These are phyloP conservation scores for Trametes hirsuta DNA, from an alignment of 1,284 basidiomycete species.

Conservation along the genomic window DNA sequence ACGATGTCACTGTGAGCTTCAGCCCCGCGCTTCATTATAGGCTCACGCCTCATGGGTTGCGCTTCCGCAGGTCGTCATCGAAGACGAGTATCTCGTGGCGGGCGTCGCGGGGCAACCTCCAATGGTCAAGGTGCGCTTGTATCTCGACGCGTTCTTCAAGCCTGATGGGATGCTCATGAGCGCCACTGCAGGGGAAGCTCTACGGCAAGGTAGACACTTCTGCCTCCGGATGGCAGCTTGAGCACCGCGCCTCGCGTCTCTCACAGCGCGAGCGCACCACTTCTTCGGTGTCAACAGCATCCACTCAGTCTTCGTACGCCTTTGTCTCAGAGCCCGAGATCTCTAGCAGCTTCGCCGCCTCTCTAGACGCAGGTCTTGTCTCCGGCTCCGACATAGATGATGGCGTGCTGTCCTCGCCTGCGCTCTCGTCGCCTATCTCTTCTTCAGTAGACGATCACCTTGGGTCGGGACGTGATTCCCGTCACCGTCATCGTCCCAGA, in stretches of 20 bases:
- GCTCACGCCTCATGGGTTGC: slow-evolving; percentile 2
- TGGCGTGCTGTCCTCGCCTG: slow-evolving; percentile 51
- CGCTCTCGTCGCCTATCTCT: slow-evolving; percentile 60
- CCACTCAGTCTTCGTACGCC: slow-evolving; percentile 77
- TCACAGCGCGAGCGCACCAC: slow-evolving; percentile 69
- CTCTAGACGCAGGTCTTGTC: slow-evolving; percentile 68
- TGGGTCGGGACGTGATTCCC: slow-evolving; percentile 13
- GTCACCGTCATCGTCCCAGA: slow-evolving; percentile 22
- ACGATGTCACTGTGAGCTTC: slow-evolving; percentile 66
- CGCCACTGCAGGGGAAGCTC: slow-evolving; percentile 57
- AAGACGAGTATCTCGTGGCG: slow-evolving; percentile 69
- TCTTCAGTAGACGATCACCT: slow-evolving; percentile 53
- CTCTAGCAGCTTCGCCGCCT: slow-evolving; percentile 79
- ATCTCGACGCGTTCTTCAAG: slow-evolving; percentile 28
- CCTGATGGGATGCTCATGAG: slow-evolving; percentile 14
- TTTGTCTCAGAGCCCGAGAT: slow-evolving; percentile 78
- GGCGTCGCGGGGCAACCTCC: slow-evolving; percentile 69
- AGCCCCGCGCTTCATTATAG: background rate
- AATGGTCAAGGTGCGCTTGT: slow-evolving; percentile 57
- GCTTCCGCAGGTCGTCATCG: slow-evolving; percentile 63
- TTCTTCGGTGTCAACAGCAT: slow-evolving; percentile 72
- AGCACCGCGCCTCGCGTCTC: slow-evolving; percentile 55
- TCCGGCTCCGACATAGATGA: slow-evolving; percentile 67
- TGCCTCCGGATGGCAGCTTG: slow-evolving; percentile 76
- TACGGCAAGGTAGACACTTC: slow-evolving; percentile 66